These are phyloP conservation scores for Alternaria sp. DNA, from an alignment of 2,329 filamentous ascomycete genomes.

Conservation along the genomic window DNA sequence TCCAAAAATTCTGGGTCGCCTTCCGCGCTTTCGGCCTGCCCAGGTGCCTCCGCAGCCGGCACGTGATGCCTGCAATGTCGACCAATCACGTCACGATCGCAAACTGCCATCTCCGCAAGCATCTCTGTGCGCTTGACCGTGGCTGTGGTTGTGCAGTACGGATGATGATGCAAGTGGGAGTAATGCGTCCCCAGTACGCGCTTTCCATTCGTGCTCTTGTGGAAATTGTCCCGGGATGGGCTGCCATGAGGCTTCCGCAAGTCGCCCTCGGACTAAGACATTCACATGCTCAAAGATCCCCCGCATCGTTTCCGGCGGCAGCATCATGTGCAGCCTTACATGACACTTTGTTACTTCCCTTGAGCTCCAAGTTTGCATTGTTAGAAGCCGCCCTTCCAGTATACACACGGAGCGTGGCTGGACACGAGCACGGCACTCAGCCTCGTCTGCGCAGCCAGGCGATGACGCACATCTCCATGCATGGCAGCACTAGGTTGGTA, in stretches of 20 bases:
- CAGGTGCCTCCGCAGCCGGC: conserved; percentile 21
- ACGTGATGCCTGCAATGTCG: conserved; percentile 31
- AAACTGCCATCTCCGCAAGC: conserved; percentile 22
- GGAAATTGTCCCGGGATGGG: conserved; percentile 1
- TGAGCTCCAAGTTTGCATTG: not conserved
- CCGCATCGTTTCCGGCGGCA: conserved; percentile 26
- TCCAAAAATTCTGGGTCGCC: conserved; percentile 41
- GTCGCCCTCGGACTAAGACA: conserved; percentile 28
- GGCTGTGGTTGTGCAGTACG: not conserved
- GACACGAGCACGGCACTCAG: conserved; percentile 30
- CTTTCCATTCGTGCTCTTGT: not conserved
- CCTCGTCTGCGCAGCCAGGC: conserved; percentile 35
- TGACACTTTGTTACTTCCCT: conserved; percentile 5
- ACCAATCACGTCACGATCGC: conserved; percentile 48
- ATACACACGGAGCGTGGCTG: conserved; percentile 21
- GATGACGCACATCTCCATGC: conserved; percentile 51
- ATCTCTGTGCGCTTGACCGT: conserved; percentile 3
- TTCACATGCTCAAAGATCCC: conserved; percentile 41
- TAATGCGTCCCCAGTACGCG: not conserved
- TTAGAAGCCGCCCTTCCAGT: not conserved
- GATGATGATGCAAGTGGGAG: not conserved
- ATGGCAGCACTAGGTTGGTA: conserved; percentile 56
- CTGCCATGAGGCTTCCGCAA: conserved; percentile 17
- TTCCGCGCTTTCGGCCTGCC: conserved; percentile 37
- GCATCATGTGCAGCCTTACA: conserved; percentile 25